Base-by-base conservation (phyloP, 306 rosid genomes). In the Psophocarpus tetragonolobus region DNA sequence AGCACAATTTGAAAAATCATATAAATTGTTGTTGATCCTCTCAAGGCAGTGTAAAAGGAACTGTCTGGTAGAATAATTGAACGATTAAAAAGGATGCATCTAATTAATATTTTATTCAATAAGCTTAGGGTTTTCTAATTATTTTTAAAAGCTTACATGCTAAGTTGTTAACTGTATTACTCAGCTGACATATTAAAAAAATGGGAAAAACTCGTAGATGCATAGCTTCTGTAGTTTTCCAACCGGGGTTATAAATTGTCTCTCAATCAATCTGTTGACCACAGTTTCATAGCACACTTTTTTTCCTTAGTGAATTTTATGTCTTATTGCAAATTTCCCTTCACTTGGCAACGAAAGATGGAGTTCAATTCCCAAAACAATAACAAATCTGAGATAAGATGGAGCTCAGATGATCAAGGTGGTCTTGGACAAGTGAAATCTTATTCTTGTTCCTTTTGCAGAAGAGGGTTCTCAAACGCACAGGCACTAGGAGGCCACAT, bases 401-500 rank as follows among this genome's bases (percentile, higher is more conserved):
- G 93, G 91, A 57, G 36, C 29, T 73, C 88, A 29, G 86, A 87
- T 14, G 89, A 89, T 39, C 77, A 77, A 42, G 84, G 79, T 54
- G 80, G 44, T 71, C 21, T 4, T 14, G 76, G 74, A 56, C 82
- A 75, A 20, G 81, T 65, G 0, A 87, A 80, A 67, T 87, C 88
- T 1, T 92, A 87, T 53, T 80, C 83, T 20, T 92, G 97, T 81
- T 42, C 78, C 5, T 90, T 90, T 77, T 92, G 97, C 87, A 72
- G 71, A 80, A 87, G 87, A 78, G 93, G 91, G 0, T 92, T 92
- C 68, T 87, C 93, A 27, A 90, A 89, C 68, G 97, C 97, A 23
- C 97, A 92, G 26, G 97, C 97, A 20, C 87, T 92, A 7, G 96
- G 97, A 8, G 97, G 94, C 42, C 97, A 91, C 81, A 91, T 91